These are phyloP conservation scores for Canavalia gladiata DNA, from an alignment of 306 rosid genomes.

Conservation along the genomic window DNA sequence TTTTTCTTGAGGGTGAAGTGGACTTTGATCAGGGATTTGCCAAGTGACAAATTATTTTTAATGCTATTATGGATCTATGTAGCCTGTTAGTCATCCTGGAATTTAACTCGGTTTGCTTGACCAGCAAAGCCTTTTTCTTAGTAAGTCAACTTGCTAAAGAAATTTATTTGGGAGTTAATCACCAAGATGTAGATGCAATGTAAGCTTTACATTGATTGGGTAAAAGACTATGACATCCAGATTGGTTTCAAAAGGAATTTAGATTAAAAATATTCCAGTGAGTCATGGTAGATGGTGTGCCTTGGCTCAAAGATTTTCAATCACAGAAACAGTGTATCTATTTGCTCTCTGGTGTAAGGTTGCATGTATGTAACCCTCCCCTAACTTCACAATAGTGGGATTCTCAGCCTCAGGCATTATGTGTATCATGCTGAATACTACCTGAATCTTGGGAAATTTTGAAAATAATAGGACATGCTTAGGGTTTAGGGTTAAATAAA, in stretches of 20 bases:
- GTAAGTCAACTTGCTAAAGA: conserved; percentile 5
- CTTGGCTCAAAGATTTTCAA: not conserved
- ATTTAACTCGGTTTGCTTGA: conserved; percentile 19
- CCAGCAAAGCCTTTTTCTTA: not conserved
- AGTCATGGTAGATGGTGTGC: not conserved
- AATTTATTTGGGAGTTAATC: not conserved
- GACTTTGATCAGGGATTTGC: not conserved
- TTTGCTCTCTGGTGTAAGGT: not conserved
- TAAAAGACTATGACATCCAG: not conserved
- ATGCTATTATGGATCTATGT: not conserved
- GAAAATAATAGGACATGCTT: not conserved
- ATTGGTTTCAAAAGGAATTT: not conserved
- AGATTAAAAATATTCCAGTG: conserved; percentile 1
- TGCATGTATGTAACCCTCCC: not conserved
- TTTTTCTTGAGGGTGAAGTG: not conserved
- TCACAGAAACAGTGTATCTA: not conserved
- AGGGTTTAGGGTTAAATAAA: conserved; percentile 19
- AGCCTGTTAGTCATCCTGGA: conserved; percentile 11
- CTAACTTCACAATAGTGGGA: not conserved
- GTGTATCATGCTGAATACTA: conserved; percentile 15
- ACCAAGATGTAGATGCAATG: not conserved
- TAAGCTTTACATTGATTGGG: not conserved
- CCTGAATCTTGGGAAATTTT: conserved; percentile 5
- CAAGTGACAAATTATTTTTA: not conserved
- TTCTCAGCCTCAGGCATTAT: not conserved